phyloP scores from a whole-genome alignment of 345 rosid genomes.

The Barbarea vulgaris region DNA sequence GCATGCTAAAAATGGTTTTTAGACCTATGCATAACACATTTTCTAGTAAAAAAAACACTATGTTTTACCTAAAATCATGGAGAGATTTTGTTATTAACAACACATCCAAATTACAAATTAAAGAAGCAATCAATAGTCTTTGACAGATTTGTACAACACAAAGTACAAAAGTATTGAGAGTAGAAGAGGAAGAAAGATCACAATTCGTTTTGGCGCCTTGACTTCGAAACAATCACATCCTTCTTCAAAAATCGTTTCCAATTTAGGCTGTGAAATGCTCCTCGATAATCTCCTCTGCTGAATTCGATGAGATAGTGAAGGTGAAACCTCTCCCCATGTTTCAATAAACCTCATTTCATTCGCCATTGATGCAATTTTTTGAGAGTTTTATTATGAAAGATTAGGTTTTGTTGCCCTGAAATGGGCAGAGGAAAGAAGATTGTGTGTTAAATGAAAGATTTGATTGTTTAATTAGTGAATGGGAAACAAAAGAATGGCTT shows the following conservation, averaged over 20 bases:
- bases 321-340: slow-evolving; percentile 48
- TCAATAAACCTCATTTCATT: slow-evolving; percentile 44
- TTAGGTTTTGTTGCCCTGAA: background rate
- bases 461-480: background rate
- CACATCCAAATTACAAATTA: background rate
- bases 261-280: slow-evolving; percentile 33
- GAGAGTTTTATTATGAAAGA: background rate
- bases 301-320: slow-evolving; percentile 38
- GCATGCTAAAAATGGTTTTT: background rate
- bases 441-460: background rate
- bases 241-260: slow-evolving; percentile 56
- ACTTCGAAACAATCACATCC: slow-evolving; percentile 32
- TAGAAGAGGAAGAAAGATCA: slow-evolving; percentile 45
- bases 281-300: slow-evolving; percentile 28
- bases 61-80: slow-evolving; percentile 8
- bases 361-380: slow-evolving; percentile 38
- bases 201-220: slow-evolving; percentile 36
- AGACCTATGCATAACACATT: background rate
- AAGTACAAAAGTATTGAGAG: slow-evolving; percentile 42
- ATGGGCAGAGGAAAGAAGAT: slow-evolving; percentile 9
- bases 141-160: slow-evolving; percentile 35
- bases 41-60: background rate
- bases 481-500: background rate
- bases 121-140: slow-evolving; percentile 13
- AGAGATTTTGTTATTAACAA: slow-evolving; percentile 29